Evolutionary conservation across 495 filamentous ascomycete genomes (phyloP).

Genomic region (Parmelia sp.): DNA sequence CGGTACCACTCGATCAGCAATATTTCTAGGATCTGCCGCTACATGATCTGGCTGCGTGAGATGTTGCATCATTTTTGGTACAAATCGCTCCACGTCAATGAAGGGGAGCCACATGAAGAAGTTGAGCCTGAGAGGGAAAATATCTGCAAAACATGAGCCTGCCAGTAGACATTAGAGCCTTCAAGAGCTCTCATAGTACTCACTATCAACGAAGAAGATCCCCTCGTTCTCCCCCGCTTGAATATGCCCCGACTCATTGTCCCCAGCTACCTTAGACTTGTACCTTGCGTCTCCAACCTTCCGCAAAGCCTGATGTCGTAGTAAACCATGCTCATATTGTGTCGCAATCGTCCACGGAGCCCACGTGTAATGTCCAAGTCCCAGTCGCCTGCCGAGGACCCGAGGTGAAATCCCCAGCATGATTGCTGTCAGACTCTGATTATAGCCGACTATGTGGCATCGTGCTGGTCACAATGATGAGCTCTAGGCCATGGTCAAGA

Average conservation of each 20-base stretch:
- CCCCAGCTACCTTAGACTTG: conserved; percentile 43
- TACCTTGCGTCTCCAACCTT: neutral
- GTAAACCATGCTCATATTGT: neutral
- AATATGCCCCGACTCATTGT: conserved; percentile 70
- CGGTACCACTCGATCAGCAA: conserved; percentile 59
- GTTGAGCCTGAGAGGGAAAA: conserved; percentile 74
- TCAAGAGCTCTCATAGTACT: conserved; percentile 23
- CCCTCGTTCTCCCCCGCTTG: conserved; percentile 61
- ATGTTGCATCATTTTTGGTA: conserved; percentile 56
- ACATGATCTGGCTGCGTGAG: conserved; percentile 54
- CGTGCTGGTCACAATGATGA: neutral
- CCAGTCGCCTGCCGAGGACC: conserved; percentile 5
- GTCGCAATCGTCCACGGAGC: conserved; percentile 1
- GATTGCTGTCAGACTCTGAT: neutral
- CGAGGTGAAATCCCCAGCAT: conserved; percentile 9
- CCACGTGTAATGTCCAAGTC: neutral
- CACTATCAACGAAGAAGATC: conserved; percentile 87
- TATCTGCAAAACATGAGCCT: conserved; percentile 47
- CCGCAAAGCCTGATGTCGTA: neutral
- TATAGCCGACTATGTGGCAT: neutral
- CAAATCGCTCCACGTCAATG: conserved; percentile 45
- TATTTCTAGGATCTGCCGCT: conserved; percentile 56
- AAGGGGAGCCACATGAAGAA: conserved; percentile 52
- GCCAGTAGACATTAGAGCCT: neutral
- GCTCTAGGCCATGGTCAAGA: neutral